These are phyloP conservation scores for Tetradesmus lagerheimii DNA, from an alignment of 139 green algal genomes.

Conservation along the genomic window DNA sequence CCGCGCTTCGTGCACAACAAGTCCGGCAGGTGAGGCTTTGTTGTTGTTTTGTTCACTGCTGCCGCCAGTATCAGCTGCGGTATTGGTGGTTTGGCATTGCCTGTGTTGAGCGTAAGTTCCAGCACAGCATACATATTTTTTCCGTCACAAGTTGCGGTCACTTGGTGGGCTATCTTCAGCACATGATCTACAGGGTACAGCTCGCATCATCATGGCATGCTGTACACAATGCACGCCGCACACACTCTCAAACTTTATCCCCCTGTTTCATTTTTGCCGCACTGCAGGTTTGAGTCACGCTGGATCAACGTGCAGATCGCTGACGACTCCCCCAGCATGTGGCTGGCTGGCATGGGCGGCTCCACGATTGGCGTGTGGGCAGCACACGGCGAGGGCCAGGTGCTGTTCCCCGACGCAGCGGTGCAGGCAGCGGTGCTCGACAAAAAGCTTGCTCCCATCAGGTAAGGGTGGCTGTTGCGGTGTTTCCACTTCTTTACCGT, in stretches of 20 bases:
- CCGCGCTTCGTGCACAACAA: constrained; percentile 98
- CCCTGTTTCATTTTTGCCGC: background rate
- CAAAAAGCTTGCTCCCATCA: constrained; percentile 84
- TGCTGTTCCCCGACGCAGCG: constrained; percentile 89
- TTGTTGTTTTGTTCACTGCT: constrained; percentile 12
- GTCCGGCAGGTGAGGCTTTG: constrained; percentile 88
- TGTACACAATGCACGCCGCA: no score
- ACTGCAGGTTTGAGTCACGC: constrained; percentile 38
- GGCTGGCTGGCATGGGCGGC: constrained; percentile 94
- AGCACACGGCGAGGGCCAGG: constrained; percentile 96
- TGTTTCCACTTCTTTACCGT: no score
- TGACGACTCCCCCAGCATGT: constrained; percentile 84
- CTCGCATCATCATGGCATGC: no score
- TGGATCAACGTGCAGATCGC: constrained; percentile 80
- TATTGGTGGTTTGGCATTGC: no score
- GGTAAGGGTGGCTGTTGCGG: constrained; percentile 61
- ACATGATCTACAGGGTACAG: no score
- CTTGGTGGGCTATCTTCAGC: no score
- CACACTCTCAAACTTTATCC: no score
- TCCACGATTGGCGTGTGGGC: constrained; percentile 93
- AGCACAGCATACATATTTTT: no score
- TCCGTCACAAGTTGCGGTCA: no score
- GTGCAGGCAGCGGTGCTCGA: constrained; percentile 75
- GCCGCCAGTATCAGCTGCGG: no score
- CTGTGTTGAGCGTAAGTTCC: no score